A percentile compares a stretch with the other conserved stretches of the same genome.
phyloP scores from a whole-genome alignment of 2,329 filamentous ascomycete species.

The Myriosclerotinia curreyana region DNA sequence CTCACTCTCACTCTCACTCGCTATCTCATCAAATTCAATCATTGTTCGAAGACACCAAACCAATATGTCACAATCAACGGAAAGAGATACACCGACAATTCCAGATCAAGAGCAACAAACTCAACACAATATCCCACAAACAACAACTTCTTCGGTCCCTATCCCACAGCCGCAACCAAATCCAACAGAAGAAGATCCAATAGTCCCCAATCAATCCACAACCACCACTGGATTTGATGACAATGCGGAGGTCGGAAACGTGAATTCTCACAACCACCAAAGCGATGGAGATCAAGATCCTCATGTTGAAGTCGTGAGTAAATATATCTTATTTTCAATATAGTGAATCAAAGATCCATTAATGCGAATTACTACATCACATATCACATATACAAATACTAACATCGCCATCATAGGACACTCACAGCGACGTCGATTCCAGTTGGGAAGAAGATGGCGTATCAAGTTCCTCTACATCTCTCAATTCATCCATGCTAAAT shows the following conservation, averaged over 20 bases:
- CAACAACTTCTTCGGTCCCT: not conserved
- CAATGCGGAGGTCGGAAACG: no score
- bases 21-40: no score
- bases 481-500: constrained; percentile 44
- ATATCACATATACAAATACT: not conserved
- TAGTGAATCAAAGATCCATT: no score
- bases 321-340: not conserved
- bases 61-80: not conserved
- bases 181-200: not conserved
- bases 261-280: not conserved
- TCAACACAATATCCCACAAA: not conserved
- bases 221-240: not conserved
- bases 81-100: not conserved
- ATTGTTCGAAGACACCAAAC: not conserved
- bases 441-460: constrained; percentile 12
- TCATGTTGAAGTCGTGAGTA: constrained; percentile 13
- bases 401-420: constrained; percentile 1
- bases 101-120: not conserved
- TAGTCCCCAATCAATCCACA: not conserved
- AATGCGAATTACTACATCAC: no score
- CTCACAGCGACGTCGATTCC: constrained; percentile 16
- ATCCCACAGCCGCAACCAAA: no score
- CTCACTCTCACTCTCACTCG: no score
- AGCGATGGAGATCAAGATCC: constrained; percentile 14
- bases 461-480: constrained; percentile 23